phyloP scores from a whole-genome alignment of 2,329 filamentous ascomycete genomes.

The Aspergillus terreus region DNA sequence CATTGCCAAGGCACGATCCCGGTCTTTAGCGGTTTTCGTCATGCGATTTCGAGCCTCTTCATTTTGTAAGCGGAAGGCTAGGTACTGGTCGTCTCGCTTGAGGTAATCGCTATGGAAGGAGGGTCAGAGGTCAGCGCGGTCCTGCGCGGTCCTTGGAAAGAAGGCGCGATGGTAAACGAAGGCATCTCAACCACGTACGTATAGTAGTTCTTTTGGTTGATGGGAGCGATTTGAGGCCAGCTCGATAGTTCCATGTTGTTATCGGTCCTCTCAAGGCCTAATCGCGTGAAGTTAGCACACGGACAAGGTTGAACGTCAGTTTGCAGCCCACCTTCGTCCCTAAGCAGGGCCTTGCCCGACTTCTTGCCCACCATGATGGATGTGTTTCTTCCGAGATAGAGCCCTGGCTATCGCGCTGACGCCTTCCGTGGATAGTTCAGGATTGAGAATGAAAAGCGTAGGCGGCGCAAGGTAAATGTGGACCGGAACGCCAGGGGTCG shows the following conservation, averaged over 20 bases:
- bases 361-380: conserved; percentile 62
- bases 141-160: not conserved
- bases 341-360: conserved; percentile 58
- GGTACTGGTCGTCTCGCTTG: conserved; percentile 94
- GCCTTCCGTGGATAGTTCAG: too few relatives aligned
- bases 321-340: conserved; percentile 51
- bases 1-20: conserved; percentile 78
- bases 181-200: conserved; percentile 60
- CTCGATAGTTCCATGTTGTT: conserved; percentile 95
- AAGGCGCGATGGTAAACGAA: not conserved
- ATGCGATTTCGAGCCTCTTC: conserved; percentile 82
- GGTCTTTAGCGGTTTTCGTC: conserved; percentile 80
- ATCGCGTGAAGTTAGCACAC: conserved; percentile 8
- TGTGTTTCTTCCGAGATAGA: too few relatives aligned
- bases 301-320: not conserved
- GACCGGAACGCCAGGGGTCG: too few relatives aligned
- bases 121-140: conserved; percentile 10
- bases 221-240: conserved; percentile 88
- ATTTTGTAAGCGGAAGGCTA: conserved; percentile 81
- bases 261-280: conserved; percentile 91
- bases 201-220: conserved; percentile 99
- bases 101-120: conserved; percentile 72
- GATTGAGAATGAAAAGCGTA: too few relatives aligned
- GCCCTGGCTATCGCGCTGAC: too few relatives aligned
- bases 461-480: too few relatives aligned